Evolutionary conservation across 164 flowering plant species (phyloP), one percentile per base, ranked within the genome.

Genomic region (Vitis cinerea): DNA sequence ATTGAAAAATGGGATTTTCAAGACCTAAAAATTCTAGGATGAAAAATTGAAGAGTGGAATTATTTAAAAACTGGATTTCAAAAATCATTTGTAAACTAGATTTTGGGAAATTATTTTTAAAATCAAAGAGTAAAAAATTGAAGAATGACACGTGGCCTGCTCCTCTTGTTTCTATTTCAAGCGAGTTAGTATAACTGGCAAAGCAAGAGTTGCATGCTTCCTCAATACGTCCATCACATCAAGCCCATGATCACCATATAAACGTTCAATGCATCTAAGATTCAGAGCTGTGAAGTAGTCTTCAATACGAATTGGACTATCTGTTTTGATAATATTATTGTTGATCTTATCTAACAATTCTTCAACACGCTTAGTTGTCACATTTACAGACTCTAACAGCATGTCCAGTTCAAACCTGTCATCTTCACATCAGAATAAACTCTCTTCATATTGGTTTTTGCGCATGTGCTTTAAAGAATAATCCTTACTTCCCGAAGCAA

Each of bases 381-480:
- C 82, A 72, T 85, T 91, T 12, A 89, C 94, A 48, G 97, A 95
- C 67, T 95, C 99, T 68, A 95, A 75, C 75, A 95, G 76, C 98
- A 95, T 95, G 77, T 95, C 99, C 68, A 95, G 84, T 67, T 95
- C 99, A 83, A 93, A 95, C 99, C 99, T 90, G 76, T 95, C 98
- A 85, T 95, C 99, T 82, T 95, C 99, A 79, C 98, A 93, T 75
- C 97, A 87, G 73, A 93, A 95, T 61, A 93, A 75, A 78, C 97
- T 93, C 79, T 95, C 99, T 83, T 95, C 99, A 76, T 95, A 95
- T 79, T 91, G 99, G 64, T 95, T 95, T 78, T 90, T 91, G 65
- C 98, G 94, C 99, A 93, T 95, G 77, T 93, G 98, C 81, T 93
- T 95, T 62, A 93, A 93, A 64, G 99, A 95, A 73, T 95, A 93